Conservation (phyloP, 148 eudicot species). For the Pharnaceum exiguum region DNA sequence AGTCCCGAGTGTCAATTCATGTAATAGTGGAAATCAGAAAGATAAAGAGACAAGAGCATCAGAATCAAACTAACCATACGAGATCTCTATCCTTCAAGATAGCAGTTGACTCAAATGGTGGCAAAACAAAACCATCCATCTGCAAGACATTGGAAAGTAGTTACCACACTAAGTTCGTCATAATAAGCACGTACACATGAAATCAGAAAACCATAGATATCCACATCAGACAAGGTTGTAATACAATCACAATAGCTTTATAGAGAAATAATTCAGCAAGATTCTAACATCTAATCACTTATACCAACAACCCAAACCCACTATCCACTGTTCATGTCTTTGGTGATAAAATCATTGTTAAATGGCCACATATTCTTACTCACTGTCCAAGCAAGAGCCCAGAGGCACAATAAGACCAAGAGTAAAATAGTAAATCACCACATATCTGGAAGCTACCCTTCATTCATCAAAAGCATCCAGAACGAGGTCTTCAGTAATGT, state of each 20-base stretch:
- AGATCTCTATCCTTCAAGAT: slow-evolving; percentile 77
- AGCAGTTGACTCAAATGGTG: slow-evolving; percentile 64
- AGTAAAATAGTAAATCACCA: too few species aligned
- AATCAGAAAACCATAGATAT: not conserved
- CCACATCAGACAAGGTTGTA: not conserved
- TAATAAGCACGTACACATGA: not conserved
- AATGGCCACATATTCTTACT: too few species aligned
- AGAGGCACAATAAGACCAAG: too few species aligned
- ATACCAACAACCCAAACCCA: too few species aligned
- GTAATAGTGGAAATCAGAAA: not conserved
- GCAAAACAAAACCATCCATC: slow-evolving; percentile 89
- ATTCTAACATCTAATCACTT: too few species aligned
- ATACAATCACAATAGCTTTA: not conserved
- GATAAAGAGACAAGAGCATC: not conserved
- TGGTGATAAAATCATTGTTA: too few species aligned
- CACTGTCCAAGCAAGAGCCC: too few species aligned
- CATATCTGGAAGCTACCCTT: too few species aligned
- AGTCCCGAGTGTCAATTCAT: not conserved
- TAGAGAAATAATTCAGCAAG: not conserved
- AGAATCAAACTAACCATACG: slow-evolving; percentile 46
- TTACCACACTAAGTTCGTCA: not conserved
- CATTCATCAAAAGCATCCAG: too few species aligned
- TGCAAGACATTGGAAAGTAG: slow-evolving; percentile 29
- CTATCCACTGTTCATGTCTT: too few species aligned
- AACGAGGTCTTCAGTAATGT: too few species aligned